Percentiles rank a stretch among this genome's conserved stretches.
Conservation (phyloP, 2,329 filamentous ascomycete genomes). For the Escovopsis sp. region DNA sequence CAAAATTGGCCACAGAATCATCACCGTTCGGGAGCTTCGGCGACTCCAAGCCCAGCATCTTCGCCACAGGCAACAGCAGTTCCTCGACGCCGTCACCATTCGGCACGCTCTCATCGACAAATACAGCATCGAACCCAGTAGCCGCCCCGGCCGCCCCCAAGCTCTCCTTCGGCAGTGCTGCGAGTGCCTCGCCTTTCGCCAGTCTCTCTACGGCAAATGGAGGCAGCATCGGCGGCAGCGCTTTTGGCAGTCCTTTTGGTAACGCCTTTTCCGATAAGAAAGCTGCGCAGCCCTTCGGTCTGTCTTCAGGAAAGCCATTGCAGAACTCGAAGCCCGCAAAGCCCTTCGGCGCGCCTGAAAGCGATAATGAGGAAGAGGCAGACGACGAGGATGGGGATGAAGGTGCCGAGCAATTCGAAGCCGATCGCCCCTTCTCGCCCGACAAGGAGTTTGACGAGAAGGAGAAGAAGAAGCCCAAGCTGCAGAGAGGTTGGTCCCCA, state of each 20-base stretch:
- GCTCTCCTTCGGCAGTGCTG: constrained; percentile 30
- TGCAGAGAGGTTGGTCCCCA: constrained; percentile 51
- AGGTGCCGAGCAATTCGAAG: constrained; percentile 29
- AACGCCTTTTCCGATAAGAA: constrained; percentile 36
- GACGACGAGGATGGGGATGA: constrained; percentile 24
- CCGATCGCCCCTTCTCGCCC: constrained; percentile 28
- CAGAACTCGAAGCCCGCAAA: constrained; percentile 47
- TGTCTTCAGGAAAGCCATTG: constrained; percentile 17
- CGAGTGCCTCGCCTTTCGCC: constrained; percentile 31
- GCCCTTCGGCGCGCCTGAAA: constrained; percentile 64
- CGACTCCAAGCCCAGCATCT: constrained; percentile 30
- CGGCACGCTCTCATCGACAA: constrained; percentile 10
- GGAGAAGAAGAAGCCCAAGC: constrained; percentile 50
- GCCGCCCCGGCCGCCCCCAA: constrained; percentile 24
- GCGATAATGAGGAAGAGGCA: constrained; percentile 38
- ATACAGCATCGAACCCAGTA: constrained; percentile 5
- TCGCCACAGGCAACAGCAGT: constrained; percentile 28
- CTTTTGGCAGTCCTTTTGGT: constrained; percentile 41
- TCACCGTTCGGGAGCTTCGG: constrained; percentile 50
- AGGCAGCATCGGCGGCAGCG: constrained; percentile 21
- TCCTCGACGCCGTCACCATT: constrained; percentile 20
- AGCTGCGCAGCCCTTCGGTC: no score
- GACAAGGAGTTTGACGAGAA: constrained; percentile 46
- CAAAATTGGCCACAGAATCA: constrained; percentile 45
- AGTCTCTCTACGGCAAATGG: constrained; percentile 25